Evolutionary conservation across 768 basidiomycete genomes (phyloP).

Genomic region (Tulasnella sp.): DNA sequence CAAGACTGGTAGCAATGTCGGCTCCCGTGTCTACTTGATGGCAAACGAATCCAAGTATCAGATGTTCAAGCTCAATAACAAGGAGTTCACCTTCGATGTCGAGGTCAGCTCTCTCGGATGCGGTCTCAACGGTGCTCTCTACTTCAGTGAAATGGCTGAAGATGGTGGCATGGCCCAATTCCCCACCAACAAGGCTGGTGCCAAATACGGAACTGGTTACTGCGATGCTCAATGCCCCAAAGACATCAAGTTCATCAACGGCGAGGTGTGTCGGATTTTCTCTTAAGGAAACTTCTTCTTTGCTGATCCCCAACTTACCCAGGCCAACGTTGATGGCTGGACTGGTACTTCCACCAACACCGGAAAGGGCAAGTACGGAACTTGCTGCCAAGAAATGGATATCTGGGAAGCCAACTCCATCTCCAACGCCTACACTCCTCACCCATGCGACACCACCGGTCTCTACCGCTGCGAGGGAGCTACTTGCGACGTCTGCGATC

Average conservation of each 20-base stretch:
- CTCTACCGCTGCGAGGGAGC: slow-evolving; percentile 34
- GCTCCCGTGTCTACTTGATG: slow-evolving; percentile 35
- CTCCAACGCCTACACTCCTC: slow-evolving; percentile 40
- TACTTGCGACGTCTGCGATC: slow-evolving; percentile 32
- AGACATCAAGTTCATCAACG: slow-evolving; percentile 48
- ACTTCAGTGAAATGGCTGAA: slow-evolving; percentile 47
- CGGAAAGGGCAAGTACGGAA: slow-evolving; percentile 34
- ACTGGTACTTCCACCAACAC: slow-evolving; percentile 30
- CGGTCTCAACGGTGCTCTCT: slow-evolving; percentile 48
- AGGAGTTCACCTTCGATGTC: slow-evolving; percentile 49
- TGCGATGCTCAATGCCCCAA: slow-evolving; percentile 50
- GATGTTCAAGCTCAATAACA: slow-evolving; percentile 40
- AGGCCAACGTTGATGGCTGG: slow-evolving; percentile 41
- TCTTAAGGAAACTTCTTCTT: background rate
- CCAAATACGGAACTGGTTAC: slow-evolving; percentile 52
- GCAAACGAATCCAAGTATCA: slow-evolving; percentile 31
- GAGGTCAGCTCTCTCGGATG: slow-evolving; percentile 44
- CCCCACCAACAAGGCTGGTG: slow-evolving; percentile 41
- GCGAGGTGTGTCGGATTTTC: slow-evolving; percentile 28
- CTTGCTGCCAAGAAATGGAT: slow-evolving; percentile 48
- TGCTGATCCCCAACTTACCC: background rate
- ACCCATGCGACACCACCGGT: slow-evolving; percentile 34
- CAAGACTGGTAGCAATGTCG: slow-evolving; percentile 13
- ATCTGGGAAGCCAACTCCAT: slow-evolving; percentile 45
- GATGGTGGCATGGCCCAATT: slow-evolving; percentile 40